phyloP scores from a whole-genome alignment of 1,284 basidiomycete genomes.

The Ceratobasidium sp. region DNA sequence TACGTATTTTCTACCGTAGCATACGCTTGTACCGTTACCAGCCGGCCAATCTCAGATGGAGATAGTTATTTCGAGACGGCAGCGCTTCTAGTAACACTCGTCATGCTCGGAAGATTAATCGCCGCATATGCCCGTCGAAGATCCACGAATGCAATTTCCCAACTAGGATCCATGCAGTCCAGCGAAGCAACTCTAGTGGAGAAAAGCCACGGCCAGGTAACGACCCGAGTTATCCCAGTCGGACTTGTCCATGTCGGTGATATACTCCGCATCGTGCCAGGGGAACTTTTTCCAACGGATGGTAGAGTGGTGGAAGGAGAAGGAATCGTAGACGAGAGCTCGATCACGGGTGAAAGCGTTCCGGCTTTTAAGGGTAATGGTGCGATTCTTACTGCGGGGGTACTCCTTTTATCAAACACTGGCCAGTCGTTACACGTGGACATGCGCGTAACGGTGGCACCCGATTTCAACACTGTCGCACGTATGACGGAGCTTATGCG shows the following conservation, averaged over 20 bases:
- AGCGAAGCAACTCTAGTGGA: conserved; percentile 50
- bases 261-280: background rate
- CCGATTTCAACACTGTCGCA: conserved; percentile 56
- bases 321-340: conserved; percentile 97
- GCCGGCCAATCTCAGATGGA: conserved; percentile 48
- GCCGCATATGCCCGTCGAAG: conserved; percentile 54
- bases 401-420: conserved; percentile 23
- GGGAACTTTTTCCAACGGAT: conserved; percentile 76
- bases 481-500: conserved; percentile 53
- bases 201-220: conserved; percentile 41
- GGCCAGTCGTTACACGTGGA: conserved; percentile 52
- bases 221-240: conserved; percentile 47
- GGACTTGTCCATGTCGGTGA: conserved; percentile 52
- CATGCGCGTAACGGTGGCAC: conserved; percentile 52
- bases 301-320: conserved; percentile 91
- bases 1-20: conserved; percentile 53
- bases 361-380: conserved; percentile 75
- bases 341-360: conserved; percentile 96
- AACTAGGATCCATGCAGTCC: conserved; percentile 49
- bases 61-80: conserved; percentile 57
- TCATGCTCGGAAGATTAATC: conserved; percentile 55
- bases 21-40: conserved; percentile 52
- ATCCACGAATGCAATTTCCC: conserved; percentile 50
- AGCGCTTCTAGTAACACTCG: conserved; percentile 56
- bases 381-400: background rate